Percentiles rank a stretch among this genome's conserved stretches.
Evolutionary conservation across 2,329 filamentous ascomycete species (phyloP).

Genomic region (Cladobotryum mycophilum): DNA sequence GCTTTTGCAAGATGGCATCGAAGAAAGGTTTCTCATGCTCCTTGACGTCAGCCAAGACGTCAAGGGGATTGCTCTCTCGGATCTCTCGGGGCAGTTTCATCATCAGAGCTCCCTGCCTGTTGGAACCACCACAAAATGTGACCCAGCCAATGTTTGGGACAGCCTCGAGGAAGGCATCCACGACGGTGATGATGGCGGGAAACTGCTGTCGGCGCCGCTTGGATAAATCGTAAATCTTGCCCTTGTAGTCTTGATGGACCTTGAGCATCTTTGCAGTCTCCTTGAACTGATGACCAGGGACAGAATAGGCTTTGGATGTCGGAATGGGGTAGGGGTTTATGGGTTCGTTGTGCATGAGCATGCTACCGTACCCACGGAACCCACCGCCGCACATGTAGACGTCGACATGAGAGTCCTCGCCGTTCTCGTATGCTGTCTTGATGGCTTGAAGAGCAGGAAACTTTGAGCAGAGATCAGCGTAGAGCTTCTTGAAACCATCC

Average conservation of each 20-base stretch:
- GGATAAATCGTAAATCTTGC: constrained; percentile 70
- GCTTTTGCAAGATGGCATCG: constrained; percentile 30
- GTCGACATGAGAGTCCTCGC: constrained; percentile 44
- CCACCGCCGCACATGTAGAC: constrained; percentile 86
- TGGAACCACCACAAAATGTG: constrained; percentile 81
- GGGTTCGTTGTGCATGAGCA: constrained; percentile 72
- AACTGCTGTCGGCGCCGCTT: constrained; percentile 74
- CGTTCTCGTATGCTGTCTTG: constrained; percentile 28
- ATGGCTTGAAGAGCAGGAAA: constrained; percentile 45
- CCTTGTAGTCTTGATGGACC: constrained; percentile 42
- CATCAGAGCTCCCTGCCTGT: constrained; percentile 77
- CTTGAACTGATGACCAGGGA: constrained; percentile 54
- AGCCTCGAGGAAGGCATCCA: constrained; percentile 65
- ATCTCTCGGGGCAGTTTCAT: constrained; percentile 55
- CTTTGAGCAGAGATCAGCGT: constrained; percentile 41
- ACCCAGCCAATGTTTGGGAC: constrained; percentile 67
- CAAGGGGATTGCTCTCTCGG: constrained; percentile 60
- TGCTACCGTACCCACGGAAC: constrained; percentile 84
- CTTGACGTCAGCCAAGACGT: constrained; percentile 25
- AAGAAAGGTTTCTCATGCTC: constrained; percentile 24
- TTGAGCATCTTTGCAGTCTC: constrained; percentile 45
- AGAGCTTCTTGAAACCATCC: constrained; percentile 53
- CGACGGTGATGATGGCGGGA: constrained; percentile 72
- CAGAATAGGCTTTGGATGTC: constrained; percentile 73
- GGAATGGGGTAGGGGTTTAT: constrained; percentile 77